A percentile compares a stretch with the other conserved stretches of the same genome.
Conservation (phyloP, 2,329 filamentous ascomycete species). For the Colletotrichum costaricense region DNA sequence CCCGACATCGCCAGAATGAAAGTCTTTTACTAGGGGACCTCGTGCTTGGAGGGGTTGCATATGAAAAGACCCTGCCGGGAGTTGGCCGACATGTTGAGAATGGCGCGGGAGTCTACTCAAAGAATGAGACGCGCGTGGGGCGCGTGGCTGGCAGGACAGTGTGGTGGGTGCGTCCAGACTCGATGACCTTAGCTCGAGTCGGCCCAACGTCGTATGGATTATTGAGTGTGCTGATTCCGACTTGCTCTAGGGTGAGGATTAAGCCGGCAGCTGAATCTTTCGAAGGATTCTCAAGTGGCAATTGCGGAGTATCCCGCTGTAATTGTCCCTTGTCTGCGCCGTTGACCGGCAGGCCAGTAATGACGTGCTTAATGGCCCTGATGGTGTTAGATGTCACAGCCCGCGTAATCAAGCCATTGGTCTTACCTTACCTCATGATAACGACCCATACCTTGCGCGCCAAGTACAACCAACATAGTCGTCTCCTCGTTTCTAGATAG, state of each 20-base stretch:
- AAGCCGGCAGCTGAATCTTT: neutral
- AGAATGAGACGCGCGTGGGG: slow-evolving; percentile 9
- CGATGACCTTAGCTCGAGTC: neutral
- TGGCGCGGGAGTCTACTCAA: neutral
- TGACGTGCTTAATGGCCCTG: slow-evolving; percentile 27
- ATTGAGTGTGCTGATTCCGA: neutral
- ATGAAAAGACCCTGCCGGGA: slow-evolving; percentile 17
- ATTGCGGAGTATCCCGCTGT: slow-evolving; percentile 17
- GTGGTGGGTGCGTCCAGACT: neutral
- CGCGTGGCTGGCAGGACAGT: neutral
- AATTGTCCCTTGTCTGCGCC: neutral
- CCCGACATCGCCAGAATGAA: slow-evolving; percentile 2
- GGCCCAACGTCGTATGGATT: neutral
- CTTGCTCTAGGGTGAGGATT: neutral
- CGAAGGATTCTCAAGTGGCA: neutral
- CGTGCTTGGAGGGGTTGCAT: neutral
- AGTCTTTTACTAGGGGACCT: neutral
- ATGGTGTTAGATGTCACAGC: slow-evolving; percentile 22
- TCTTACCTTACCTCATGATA: too few species aligned
- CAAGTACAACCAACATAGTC: too few species aligned
- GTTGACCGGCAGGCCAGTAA: neutral
- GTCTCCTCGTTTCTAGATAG: too few species aligned
- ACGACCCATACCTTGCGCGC: too few species aligned
- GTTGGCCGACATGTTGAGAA: slow-evolving; percentile 12
- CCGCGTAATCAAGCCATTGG: too few species aligned